Base-by-base conservation (phyloP, 2,329 filamentous ascomycete species). In the Trichoderma semiorbis region DNA sequence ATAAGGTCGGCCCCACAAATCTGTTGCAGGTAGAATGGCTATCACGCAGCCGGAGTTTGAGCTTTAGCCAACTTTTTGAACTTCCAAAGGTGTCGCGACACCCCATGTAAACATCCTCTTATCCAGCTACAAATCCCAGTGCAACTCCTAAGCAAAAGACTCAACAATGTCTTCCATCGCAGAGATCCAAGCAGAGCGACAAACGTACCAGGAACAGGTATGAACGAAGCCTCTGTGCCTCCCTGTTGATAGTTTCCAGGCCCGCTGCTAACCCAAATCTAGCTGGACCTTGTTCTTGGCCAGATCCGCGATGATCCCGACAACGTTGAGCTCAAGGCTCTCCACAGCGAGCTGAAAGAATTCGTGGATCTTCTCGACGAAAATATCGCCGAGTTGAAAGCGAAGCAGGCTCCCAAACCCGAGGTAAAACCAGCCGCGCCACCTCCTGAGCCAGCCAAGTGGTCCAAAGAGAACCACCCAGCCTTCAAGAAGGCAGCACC, bases 251-350 rank as follows among this genome's bases (percentile, higher is more conserved):
- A 1, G 36, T 24, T 70, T 34, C 16, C n/a, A 28, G 28, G 24
- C 21, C 24, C 58, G 58, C 71, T 53, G 43, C 77, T 80, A 39
- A 78, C 72, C 36, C 70, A 73, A 71, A 57, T 72, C 24, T 78
- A 95, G 92, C 89, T 97, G 79, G 93, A 95, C 78, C 90, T 93
- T 47, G 90, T 97, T 72, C 84, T 91, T 77, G 85, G 89, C 70
- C 92, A 93, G 75, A 89, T 97, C 71, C 90, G 92, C 81, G 90
- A 92, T 81, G 93, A 96, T 78, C 91, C 94, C 74, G 91, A 92
- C 72, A 95, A 94, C 81, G 85, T 85, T 77, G 94, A 95, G 82
- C 90, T 97, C 78, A 87, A 91, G 78, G 89, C 87, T 79, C 89
- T 97, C 80, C 91, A 92, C 83, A 85, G 88, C 80, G 94, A 97